These are phyloP conservation scores for Microdochium trichocladiopsis DNA, from an alignment of 2,329 filamentous ascomycete genomes.

Conservation along the genomic window DNA sequence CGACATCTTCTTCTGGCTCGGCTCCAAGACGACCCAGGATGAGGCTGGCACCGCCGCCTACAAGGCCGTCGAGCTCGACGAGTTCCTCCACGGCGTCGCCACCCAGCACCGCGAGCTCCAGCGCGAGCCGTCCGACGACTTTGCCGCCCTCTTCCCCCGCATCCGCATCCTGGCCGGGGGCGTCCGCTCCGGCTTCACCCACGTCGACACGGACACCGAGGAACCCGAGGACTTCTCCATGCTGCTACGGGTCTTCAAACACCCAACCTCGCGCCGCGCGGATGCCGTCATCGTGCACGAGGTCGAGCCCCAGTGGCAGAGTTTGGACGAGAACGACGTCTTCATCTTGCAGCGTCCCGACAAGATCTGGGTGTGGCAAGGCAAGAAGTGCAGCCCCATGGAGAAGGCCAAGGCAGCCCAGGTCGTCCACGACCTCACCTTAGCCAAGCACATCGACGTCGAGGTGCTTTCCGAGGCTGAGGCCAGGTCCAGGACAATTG, in stretches of 20 bases:
- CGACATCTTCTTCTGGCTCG: conserved; percentile 67
- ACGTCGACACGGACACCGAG: conserved; percentile 44
- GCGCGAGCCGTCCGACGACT: conserved; percentile 48
- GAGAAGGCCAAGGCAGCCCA: conserved; percentile 63
- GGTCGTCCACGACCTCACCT: conserved; percentile 57
- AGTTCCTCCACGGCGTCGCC: conserved; percentile 54
- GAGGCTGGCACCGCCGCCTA: conserved; percentile 64
- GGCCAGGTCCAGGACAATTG: conserved; percentile 42
- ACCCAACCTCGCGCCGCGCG: conserved; percentile 37
- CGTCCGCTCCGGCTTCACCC: conserved; percentile 54
- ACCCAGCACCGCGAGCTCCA: conserved; percentile 61
- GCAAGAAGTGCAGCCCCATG: conserved; percentile 57
- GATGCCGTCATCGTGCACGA: conserved; percentile 53
- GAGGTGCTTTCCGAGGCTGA: conserved; percentile 59
- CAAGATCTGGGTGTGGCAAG: conserved; percentile 68
- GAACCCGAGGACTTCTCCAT: conserved; percentile 34
- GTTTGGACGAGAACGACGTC: conserved; percentile 58
- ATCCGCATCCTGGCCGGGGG: conserved; percentile 55
- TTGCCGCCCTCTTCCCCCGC: conserved; percentile 52
- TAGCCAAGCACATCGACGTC: conserved; percentile 57
- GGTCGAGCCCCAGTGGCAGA: conserved; percentile 53
- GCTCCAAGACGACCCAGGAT: conserved; percentile 57
- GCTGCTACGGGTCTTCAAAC: conserved; percentile 57
- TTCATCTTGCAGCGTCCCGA: conserved; percentile 56
- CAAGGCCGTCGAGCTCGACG: conserved; percentile 65